Base-by-base conservation (phyloP, 371 early-diverging fungal genomes). In the Apophysomyces elegans region DNA sequence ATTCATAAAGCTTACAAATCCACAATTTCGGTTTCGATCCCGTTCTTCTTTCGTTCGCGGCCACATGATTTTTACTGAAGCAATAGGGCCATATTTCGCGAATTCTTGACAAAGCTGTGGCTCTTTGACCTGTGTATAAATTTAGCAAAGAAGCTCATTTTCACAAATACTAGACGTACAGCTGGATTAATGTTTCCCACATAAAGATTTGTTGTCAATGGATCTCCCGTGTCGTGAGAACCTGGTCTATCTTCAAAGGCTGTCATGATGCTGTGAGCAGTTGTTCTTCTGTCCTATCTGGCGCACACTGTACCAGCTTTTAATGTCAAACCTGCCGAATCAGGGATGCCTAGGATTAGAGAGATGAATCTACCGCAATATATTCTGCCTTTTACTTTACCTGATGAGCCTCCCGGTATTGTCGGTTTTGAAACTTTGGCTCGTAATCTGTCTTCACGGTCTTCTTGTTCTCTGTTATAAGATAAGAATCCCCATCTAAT, bases 41-140 rank as follows among this genome's bases (percentile, higher is more conserved):
- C 81, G 84, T 69, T 95, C 96, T 60, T 94, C 96, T 54, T 81
- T 84, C 0, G 93, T 92, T 13, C 96, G 90, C 3, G 98, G 97
- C 95, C 95, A 94, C 96, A 96, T 95, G 57, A 97, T 92, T 74
- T 97, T 96, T 59, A 96, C 93, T 59, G 94, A 93, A 6, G 91
- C 97, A 68, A 97, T 94, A 0, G 96, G 91, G 0, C 98, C 98
- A 71, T 81, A 93, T 32, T 72, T 78, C 18, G 82, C 95, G 86
- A 97, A 97, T 26, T 84, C 86, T 64, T 83, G 75, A 65, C 92
- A 92, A 2, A 97, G 67, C 26, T 70, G 67, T 21, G 86, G 83
- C 74, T 96, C 96, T 66, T 88, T 87, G 6, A 88, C 83, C 65
- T 83, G 58, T 16, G 11, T 44, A 44, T 26, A 21, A 56, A 50